Conservation (phyloP, 495 filamentous ascomycete species). For the Jackrogersella multiformis region DNA sequence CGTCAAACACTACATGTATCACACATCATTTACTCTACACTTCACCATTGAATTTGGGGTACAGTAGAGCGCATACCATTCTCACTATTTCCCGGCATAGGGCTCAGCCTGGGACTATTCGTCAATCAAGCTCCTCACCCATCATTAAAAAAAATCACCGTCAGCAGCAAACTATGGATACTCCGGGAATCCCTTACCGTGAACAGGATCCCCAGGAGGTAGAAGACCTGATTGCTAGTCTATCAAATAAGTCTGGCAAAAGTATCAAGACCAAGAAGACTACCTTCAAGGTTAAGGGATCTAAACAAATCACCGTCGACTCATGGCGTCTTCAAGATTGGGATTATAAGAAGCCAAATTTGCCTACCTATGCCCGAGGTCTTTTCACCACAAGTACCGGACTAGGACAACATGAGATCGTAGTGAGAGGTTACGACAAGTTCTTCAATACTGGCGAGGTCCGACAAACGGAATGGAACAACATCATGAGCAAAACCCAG, state of each 20-base stretch:
- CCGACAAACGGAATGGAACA: slow-evolving; percentile 77
- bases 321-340: slow-evolving; percentile 94
- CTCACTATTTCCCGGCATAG: not conserved
- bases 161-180: slow-evolving; percentile 28
- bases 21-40: not conserved
- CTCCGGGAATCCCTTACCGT: slow-evolving; percentile 59
- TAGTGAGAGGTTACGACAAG: slow-evolving; percentile 92
- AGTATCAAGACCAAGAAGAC: slow-evolving; percentile 76
- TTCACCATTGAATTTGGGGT: not conserved
- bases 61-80: not conserved
- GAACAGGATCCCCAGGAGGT: slow-evolving; percentile 73
- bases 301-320: slow-evolving; percentile 71
- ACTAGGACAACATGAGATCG: slow-evolving; percentile 76
- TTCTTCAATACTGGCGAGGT: slow-evolving; percentile 95
- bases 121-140: not conserved
- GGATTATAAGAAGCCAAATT: slow-evolving; percentile 86
- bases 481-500: slow-evolving; percentile 77
- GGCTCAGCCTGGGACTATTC: not conserved
- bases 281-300: slow-evolving; percentile 70
- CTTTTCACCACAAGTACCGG: slow-evolving; percentile 80
- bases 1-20: not conserved
- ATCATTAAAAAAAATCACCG: not conserved
- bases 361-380: slow-evolving; percentile 91
- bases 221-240: slow-evolving; percentile 61
- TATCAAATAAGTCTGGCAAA: slow-evolving; percentile 62